phyloP scores from a whole-genome alignment of 441 rosid genomes.

The Populus trichocarpa region DNA sequence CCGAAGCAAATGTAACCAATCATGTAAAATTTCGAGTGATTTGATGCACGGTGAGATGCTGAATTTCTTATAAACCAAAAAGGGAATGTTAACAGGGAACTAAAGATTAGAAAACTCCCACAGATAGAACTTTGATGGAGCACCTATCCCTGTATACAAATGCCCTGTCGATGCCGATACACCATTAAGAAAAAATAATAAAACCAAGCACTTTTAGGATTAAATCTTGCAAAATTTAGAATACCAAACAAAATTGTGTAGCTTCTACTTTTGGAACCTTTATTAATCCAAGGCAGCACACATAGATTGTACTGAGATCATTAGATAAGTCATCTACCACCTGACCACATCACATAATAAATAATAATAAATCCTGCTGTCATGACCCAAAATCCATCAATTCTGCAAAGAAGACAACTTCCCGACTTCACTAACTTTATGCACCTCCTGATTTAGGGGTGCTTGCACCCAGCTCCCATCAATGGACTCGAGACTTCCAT shows the following conservation, averaged over 20 bases:
- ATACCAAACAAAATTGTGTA: slow-evolving; percentile 25
- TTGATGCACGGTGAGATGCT: neutral
- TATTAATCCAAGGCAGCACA: slow-evolving; percentile 4
- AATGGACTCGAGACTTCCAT: slow-evolving; percentile 59
- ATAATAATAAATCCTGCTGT: neutral
- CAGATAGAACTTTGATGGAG: neutral
- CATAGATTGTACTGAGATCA: slow-evolving; percentile 8
- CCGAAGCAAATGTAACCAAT: neutral
- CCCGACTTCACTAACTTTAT: slow-evolving; percentile 18
- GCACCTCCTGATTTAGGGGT: slow-evolving; percentile 20
- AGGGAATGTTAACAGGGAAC: neutral
- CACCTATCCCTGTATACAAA: neutral
- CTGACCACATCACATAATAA: neutral
- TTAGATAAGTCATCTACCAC: slow-evolving; percentile 3
- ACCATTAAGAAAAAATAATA: neutral
- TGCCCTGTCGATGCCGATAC: neutral
- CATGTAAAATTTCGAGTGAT: neutral
- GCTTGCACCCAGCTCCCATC: slow-evolving; percentile 79
- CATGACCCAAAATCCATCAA: neutral
- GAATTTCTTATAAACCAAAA: neutral
- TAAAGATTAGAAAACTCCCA: neutral
- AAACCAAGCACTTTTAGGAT: neutral
- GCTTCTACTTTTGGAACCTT: slow-evolving; percentile 7
- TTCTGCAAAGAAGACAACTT: slow-evolving; percentile 9
- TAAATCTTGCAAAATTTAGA: slow-evolving; percentile 15